Conservation (phyloP, 306 rosid genomes). For the Acmispon strigosus region DNA sequence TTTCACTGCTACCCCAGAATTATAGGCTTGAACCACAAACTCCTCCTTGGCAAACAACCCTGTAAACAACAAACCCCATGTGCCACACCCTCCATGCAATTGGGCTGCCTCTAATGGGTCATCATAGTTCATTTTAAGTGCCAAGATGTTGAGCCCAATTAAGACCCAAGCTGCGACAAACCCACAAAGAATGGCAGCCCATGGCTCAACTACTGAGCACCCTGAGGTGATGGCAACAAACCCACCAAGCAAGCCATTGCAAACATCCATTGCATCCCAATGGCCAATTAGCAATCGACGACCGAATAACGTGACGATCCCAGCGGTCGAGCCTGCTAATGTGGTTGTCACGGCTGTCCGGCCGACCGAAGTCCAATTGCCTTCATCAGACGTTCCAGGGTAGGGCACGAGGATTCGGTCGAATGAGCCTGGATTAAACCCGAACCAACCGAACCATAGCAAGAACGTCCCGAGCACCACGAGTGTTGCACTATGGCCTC, state of each 20-base stretch:
- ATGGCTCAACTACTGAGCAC: conserved; percentile 70
- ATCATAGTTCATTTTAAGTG: conserved; percentile 50
- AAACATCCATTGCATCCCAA: conserved; percentile 64
- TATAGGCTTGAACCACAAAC: conserved; percentile 44
- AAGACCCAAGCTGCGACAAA: conserved; percentile 57
- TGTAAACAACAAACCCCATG: conserved; percentile 71
- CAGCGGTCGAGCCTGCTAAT: conserved; percentile 47
- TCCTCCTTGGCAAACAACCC: conserved; percentile 69
- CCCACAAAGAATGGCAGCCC: conserved; percentile 68
- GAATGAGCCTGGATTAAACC: conserved; percentile 63
- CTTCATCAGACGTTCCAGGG: conserved; percentile 23
- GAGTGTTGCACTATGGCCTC: conserved; percentile 62
- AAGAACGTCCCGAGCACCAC: conserved; percentile 67
- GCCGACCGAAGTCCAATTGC: conserved; percentile 56
- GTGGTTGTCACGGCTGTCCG: conserved; percentile 52
- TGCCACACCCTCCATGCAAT: conserved; percentile 72
- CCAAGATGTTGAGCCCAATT: conserved; percentile 56
- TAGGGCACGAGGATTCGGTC: conserved; percentile 44
- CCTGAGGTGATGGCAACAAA: conserved; percentile 77
- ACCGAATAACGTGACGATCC: conserved; percentile 48
- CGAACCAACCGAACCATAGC: conserved; percentile 83
- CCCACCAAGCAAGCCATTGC: conserved; percentile 76
- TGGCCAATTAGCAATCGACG: conserved; percentile 54
- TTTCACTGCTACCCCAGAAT: conserved; percentile 21
- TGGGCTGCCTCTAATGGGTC: conserved; percentile 75